These are phyloP conservation scores for Hemisphaericaspora nanyangensis DNA, from an alignment of 805 yeast genomes.

Conservation along the genomic window DNA sequence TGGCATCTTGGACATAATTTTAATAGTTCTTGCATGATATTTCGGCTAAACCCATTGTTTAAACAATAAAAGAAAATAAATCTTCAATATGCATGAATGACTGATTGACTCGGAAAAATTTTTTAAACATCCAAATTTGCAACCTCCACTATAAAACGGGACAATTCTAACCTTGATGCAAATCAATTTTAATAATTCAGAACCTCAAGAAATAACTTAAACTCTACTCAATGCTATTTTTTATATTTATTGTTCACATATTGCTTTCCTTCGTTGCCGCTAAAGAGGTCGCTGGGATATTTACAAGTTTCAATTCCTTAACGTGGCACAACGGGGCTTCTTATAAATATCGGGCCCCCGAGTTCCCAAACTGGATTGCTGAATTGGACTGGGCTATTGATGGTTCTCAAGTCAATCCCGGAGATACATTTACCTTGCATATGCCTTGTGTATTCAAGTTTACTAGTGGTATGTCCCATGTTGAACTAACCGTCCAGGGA, in stretches of 20 bases:
- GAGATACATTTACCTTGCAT: conserved; percentile 24
- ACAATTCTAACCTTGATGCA: no score
- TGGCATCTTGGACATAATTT: no score
- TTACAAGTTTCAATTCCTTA: conserved; percentile 13
- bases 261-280: background rate
- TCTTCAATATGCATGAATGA: no score
- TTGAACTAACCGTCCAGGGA: conserved; percentile 12
- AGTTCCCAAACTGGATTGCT: conserved; percentile 15
- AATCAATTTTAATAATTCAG: no score
- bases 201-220: conserved; percentile 1
- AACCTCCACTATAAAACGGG: no score
- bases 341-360: conserved; percentile 4
- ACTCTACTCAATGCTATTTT: background rate
- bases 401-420: conserved; percentile 13
- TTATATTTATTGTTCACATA: background rate
- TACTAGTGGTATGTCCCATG: conserved; percentile 10
- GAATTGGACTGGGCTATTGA: conserved; percentile 18
- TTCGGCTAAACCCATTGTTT: no score
- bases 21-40: no score
- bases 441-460: conserved; percentile 26
- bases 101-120: no score
- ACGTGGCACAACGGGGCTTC: conserved; percentile 8
- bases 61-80: no score
- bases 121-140: no score
- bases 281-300: conserved; percentile 13